phyloP scores from a whole-genome alignment of 257 asterid species.

The Henckelia pumila region DNA sequence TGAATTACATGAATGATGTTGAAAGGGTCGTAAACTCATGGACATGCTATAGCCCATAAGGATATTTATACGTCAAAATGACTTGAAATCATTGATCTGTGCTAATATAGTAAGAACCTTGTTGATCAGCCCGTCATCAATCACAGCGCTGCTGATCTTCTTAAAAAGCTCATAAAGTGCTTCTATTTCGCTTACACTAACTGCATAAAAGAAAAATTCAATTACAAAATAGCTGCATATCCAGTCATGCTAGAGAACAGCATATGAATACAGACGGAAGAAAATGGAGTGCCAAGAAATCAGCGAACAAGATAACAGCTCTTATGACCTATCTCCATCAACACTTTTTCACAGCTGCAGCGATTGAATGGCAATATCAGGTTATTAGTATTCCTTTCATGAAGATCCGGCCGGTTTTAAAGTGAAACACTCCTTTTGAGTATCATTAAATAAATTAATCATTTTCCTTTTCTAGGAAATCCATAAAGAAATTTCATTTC shows the following conservation, averaged over 20 bases:
- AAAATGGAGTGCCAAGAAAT: slow-evolving; percentile 16
- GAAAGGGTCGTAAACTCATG: slow-evolving; percentile 7
- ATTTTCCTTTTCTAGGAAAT: neutral
- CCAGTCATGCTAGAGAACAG: neutral
- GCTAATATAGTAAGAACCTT: slow-evolving; percentile 49
- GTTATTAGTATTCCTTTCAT: neutral
- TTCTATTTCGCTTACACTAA: slow-evolving; percentile 97
- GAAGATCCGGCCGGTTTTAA: neutral
- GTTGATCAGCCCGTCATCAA: slow-evolving; percentile 95
- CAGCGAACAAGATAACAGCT: slow-evolving; percentile 5
- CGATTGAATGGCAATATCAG: slow-evolving; percentile 9
- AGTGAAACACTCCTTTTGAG: neutral
- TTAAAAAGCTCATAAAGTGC: slow-evolving; percentile 94
- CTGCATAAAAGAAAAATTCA: slow-evolving; percentile 42
- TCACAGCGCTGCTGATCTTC: slow-evolving; percentile 99
- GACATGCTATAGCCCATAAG: neutral
- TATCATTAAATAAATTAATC: too few species aligned
- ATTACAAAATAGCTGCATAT: slow-evolving; percentile 20
- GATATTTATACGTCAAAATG: neutral
- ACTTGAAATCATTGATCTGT: neutral
- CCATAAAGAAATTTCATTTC: neutral
- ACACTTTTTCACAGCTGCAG: neutral
- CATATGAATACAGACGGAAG: neutral
- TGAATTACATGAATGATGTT: slow-evolving; percentile 8
- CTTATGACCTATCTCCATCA: slow-evolving; percentile 4